These are phyloP conservation scores for Apophysomyces ossiformis DNA, from an alignment of 371 early-diverging fungal genomes.

Conservation along the genomic window DNA sequence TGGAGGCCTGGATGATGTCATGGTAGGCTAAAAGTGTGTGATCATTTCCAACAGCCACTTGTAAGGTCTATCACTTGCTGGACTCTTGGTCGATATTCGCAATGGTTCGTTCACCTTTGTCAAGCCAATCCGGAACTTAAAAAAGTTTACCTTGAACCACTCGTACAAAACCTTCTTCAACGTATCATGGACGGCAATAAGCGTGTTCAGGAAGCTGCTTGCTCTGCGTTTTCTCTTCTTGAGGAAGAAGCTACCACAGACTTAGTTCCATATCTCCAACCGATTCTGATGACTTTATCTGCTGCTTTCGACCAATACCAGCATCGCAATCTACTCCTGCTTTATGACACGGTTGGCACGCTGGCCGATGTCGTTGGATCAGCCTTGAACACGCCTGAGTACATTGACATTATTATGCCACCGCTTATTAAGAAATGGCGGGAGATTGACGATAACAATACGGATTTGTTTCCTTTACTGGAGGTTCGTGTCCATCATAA, in stretches of 20 bases:
- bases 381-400: constrained; percentile 75
- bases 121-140: constrained; percentile 61
- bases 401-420: constrained; percentile 81
- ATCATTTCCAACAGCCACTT: constrained; percentile 64
- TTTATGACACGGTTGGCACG: constrained; percentile 94
- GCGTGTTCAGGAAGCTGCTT: constrained; percentile 94
- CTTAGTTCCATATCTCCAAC: constrained; percentile 82
- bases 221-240: constrained; percentile 89
- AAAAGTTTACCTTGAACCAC: constrained; percentile 76
- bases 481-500: constrained; percentile 61
- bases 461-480: constrained; percentile 87
- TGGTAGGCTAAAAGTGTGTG: background rate
- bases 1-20: background rate
- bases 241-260: constrained; percentile 82
- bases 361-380: constrained; percentile 87
- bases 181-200: constrained; percentile 89
- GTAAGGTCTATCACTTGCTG: constrained; percentile 98
- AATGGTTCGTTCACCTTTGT: constrained; percentile 74
- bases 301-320: constrained; percentile 85
- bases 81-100: constrained; percentile 92
- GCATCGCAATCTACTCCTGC: constrained; percentile 83
- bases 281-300: constrained; percentile 75
- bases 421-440: constrained; percentile 87
- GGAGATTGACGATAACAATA: constrained; percentile 74
- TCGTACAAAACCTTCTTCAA: constrained; percentile 75